Conservation (phyloP, 108 stramenopile species). For the Aurantiochytrium sp. region DNA sequence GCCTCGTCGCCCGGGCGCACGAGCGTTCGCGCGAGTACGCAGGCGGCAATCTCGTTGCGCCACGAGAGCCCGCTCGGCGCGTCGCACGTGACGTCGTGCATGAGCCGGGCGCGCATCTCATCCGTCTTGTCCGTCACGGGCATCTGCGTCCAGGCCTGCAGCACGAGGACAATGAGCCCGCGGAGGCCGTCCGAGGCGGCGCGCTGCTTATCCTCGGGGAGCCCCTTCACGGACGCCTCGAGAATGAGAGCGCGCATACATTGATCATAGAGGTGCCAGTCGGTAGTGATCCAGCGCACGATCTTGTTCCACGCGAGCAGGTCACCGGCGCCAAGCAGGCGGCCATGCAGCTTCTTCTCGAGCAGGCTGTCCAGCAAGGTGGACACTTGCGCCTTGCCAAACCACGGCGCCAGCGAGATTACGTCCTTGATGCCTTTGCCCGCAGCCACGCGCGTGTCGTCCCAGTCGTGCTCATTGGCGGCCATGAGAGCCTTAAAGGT, state of each 20-base stretch:
- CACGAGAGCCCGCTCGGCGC: neutral
- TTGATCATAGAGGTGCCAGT: neutral
- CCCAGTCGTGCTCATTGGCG: constrained; percentile 11
- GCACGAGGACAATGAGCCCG: neutral
- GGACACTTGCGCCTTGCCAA: neutral
- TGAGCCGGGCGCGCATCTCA: neutral
- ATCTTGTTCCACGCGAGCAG: neutral
- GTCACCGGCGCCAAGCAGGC: neutral
- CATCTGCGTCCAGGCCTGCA: neutral
- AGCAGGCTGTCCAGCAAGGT: neutral
- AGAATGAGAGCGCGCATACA: neutral
- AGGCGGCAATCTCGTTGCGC: neutral
- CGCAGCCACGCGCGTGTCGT: neutral
- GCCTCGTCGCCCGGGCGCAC: neutral
- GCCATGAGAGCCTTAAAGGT: neutral
- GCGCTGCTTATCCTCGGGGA: neutral
- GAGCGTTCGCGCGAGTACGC: neutral
- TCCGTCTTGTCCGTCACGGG: neutral
- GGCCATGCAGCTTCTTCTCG: constrained; percentile 1
- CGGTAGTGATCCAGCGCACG: neutral
- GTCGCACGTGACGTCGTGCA: neutral
- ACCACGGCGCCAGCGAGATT: neutral
- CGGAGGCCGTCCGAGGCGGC: neutral
- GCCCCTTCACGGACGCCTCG: neutral
- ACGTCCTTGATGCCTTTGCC: constrained; percentile 4